phyloP scores from a whole-genome alignment of 768 basidiomycete species.

The Russula compacta region DNA sequence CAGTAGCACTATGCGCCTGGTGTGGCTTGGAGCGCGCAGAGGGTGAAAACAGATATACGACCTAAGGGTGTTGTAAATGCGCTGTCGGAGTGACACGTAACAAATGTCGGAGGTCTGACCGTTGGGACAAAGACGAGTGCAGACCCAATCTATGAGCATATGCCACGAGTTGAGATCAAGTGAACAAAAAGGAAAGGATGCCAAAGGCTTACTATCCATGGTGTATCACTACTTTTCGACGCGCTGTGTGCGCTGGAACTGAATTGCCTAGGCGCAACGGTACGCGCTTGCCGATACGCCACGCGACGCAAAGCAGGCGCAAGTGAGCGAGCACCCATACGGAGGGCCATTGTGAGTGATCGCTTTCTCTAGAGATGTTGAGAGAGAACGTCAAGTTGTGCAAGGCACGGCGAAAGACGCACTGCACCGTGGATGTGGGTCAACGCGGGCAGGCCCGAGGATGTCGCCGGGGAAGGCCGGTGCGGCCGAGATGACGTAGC shows the following conservation, averaged over 20 bases:
- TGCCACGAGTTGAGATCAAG: not conserved
- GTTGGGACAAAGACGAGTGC: slow-evolving; percentile 17
- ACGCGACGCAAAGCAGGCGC: slow-evolving; percentile 4
- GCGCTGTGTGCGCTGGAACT: slow-evolving; percentile 10
- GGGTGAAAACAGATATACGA: slow-evolving; percentile 17
- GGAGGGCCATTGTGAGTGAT: slow-evolving; percentile 6
- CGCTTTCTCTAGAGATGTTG: not conserved
- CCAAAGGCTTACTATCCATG: slow-evolving; percentile 13
- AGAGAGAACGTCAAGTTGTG: not conserved
- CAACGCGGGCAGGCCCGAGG: too few relatives aligned
- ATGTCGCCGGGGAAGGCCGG: not conserved
- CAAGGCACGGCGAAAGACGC: not conserved
- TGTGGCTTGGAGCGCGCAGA: slow-evolving; percentile 15
- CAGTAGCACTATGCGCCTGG: slow-evolving; percentile 42
- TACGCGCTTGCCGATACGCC: slow-evolving; percentile 1
- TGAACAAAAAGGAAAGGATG: not conserved
- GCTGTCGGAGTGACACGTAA: slow-evolving; percentile 26
- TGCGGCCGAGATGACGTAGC: slow-evolving; percentile 7
- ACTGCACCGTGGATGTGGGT: not conserved
- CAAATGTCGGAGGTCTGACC: slow-evolving; percentile 3
- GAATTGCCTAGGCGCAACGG: slow-evolving; percentile 3
- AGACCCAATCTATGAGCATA: slow-evolving; percentile 11
- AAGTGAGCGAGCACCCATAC: slow-evolving; percentile 4
- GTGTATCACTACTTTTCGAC: slow-evolving; percentile 6
- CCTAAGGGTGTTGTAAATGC: not conserved